Base-by-base conservation (phyloP, 305 asterid species). In the Stenogyne calaminthoides region DNA sequence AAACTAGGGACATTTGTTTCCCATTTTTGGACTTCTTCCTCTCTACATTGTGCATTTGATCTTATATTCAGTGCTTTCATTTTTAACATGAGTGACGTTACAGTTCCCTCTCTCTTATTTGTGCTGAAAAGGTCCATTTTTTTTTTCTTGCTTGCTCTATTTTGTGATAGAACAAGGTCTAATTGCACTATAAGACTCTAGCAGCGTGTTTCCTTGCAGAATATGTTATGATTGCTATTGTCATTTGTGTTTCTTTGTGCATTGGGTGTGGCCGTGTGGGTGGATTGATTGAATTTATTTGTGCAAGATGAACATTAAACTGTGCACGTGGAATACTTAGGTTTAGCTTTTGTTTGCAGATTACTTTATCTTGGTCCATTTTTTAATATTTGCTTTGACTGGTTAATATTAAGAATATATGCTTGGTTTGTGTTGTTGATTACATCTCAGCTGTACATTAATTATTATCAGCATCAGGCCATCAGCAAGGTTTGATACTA, bases 381-480 rank as follows among this genome's bases (percentile, higher is more conserved):
- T 20, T 39, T 65, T 2, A 20, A 47, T 36, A 49, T 75, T 37
- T 58, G 36, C 68, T 67, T 77, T 36, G 32, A 39, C 37, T 57
- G 46, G 6, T 14, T 57, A 16, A 37, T n/a, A 36, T 69, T 52
- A 63, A 20, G 36, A 42, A 65, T 57, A 11, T 58, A 1, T 52
- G 70, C 80, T 72, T 49, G 34, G 6, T 42, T 72, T 14, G 6
- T 63, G 34, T 34, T 65, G 15, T 47, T 29, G 66, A 58, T 40
- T 22, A 37, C 56, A 68, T 63, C 22, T 61, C 49, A 44, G 20
- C 56, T 20, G 9, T 77, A 6, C 15, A 39, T 56, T 62, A 52
- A 73, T 22, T 73, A 32, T 73, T 9, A 69, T 72, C 36, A 19
- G n/a, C n/a, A n/a, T n/a, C n/a, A n/a, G n/a, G n/a, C 18, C 37